phyloP scores from a whole-genome alignment of 805 yeast species.

The Candida alai region DNA sequence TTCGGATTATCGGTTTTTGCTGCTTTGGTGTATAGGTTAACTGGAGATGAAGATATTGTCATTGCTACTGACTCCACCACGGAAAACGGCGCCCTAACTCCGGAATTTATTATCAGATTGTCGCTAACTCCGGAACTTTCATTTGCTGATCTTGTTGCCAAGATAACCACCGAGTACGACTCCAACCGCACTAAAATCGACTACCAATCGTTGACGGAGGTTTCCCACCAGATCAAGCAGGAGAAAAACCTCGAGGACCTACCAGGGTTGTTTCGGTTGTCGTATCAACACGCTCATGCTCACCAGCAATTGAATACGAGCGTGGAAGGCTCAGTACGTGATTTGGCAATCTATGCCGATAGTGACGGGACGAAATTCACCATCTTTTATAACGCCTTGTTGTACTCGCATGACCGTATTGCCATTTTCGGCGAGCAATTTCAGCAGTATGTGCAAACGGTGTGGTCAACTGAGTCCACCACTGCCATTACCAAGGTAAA shows the following conservation, averaged over 20 bases:
- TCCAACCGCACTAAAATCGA: slow-evolving; percentile 36
- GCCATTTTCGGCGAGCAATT: slow-evolving; percentile 71
- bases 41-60: slow-evolving; percentile 95
- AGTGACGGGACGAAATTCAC: slow-evolving; percentile 31
- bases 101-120: slow-evolving; percentile 64
- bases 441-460: slow-evolving; percentile 41
- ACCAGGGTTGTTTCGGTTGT: slow-evolving; percentile 62
- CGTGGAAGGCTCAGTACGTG: slow-evolving; percentile 56
- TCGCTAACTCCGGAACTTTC: slow-evolving; percentile 51
- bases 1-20: slow-evolving; percentile 64
- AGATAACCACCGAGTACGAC: slow-evolving; percentile 41
- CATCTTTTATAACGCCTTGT: slow-evolving; percentile 68
- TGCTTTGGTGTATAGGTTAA: slow-evolving; percentile 68
- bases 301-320: slow-evolving; percentile 43
- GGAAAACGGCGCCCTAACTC: too few species aligned
- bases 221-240: slow-evolving; percentile 49
- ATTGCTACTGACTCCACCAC: slow-evolving; percentile 61
- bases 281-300: slow-evolving; percentile 46
- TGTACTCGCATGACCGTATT: slow-evolving; percentile 70
- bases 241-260: slow-evolving; percentile 48
- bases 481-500: slow-evolving; percentile 55
- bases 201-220: slow-evolving; percentile 45
- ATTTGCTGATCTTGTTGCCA: slow-evolving; percentile 50
- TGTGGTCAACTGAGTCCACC: slow-evolving; percentile 35
- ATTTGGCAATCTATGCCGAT: slow-evolving; percentile 51